Percentiles rank a stretch among this genome's conserved stretches.
Conservation (phyloP, 2,329 filamentous ascomycete genomes). For the Phaeosphaeriaceae sp. region DNA sequence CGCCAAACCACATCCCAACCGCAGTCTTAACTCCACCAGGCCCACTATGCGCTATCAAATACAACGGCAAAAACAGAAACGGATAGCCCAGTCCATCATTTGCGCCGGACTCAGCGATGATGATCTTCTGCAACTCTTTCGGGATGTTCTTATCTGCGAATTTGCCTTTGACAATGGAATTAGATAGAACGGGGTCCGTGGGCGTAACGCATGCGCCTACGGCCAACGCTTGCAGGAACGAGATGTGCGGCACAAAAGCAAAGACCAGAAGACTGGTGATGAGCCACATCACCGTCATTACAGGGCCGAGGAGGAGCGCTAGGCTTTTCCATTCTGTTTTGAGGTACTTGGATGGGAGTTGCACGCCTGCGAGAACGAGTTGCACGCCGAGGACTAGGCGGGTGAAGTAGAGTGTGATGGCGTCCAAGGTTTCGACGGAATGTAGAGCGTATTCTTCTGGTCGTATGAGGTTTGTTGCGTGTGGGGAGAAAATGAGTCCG, state of each 20-base stretch:
- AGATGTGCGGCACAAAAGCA: conserved; percentile 73
- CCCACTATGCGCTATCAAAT: conserved; percentile 77
- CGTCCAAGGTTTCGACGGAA: conserved; percentile 64
- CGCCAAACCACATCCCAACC: conserved; percentile 81
- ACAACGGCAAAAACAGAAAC: conserved; percentile 84
- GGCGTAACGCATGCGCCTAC: conserved; percentile 89
- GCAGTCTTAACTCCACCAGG: conserved; percentile 67
- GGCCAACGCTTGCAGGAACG: conserved; percentile 78
- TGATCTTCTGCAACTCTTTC: conserved; percentile 74
- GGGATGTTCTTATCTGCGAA: conserved; percentile 93
- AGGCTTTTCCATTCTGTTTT: conserved; percentile 79
- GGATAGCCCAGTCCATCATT: conserved; percentile 92
- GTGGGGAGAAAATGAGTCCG: conserved; percentile 78
- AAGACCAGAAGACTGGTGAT: conserved; percentile 79
- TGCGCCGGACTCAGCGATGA: conserved; percentile 74
- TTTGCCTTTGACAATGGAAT: conserved; percentile 90
- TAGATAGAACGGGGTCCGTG: conserved; percentile 86
- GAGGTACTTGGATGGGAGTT: conserved; percentile 84
- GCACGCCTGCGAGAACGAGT: conserved; percentile 85
- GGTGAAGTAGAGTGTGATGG: conserved; percentile 82
- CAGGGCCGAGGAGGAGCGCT: conserved; percentile 76
- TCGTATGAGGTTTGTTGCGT: conserved; percentile 76
- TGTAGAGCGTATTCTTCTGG: conserved; percentile 74
- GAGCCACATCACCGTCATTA: conserved; percentile 89
- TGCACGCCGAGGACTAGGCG: conserved; percentile 89